Percentiles rank a stretch among this genome's conserved stretches.
Conservation (phyloP, 768 basidiomycete species). For the Suillus ampliporus region DNA sequence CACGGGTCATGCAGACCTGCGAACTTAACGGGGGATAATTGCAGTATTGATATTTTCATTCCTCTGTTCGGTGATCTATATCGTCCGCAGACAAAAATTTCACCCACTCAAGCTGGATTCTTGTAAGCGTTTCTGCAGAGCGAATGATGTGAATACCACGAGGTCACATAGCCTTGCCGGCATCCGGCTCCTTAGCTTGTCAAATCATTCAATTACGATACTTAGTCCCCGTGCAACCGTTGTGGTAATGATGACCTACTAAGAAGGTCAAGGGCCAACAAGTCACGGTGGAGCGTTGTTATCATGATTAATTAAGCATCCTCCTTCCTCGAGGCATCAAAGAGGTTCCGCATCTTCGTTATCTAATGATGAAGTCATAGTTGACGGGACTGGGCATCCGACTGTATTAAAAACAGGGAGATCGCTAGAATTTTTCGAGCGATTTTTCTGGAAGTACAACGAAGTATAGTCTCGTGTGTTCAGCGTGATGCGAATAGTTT, state of each 20-base stretch:
- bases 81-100: too few species aligned
- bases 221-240: background rate
- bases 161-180: background rate
- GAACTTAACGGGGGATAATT: too few species aligned
- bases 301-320: conserved; percentile 5
- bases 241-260: background rate
- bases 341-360: background rate
- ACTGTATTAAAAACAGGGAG: background rate
- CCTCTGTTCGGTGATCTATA: too few species aligned
- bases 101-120: too few species aligned
- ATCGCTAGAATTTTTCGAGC: background rate
- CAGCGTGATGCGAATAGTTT: background rate
- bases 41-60: too few species aligned
- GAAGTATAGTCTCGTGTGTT: too few species aligned
- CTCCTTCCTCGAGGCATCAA: conserved; percentile 8
- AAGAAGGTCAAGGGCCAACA: background rate
- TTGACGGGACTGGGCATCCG: background rate
- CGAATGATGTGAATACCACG: too few species aligned
- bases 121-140: too few species aligned
- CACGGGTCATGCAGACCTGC: background rate
- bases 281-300: conserved; percentile 5
- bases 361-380: background rate
- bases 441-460: background rate
- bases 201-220: background rate
- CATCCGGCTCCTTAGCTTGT: background rate